Percentiles rank a stretch among this genome's conserved stretches.
Conservation (phyloP, 495 filamentous ascomycete genomes). For the Letharia lupina region DNA sequence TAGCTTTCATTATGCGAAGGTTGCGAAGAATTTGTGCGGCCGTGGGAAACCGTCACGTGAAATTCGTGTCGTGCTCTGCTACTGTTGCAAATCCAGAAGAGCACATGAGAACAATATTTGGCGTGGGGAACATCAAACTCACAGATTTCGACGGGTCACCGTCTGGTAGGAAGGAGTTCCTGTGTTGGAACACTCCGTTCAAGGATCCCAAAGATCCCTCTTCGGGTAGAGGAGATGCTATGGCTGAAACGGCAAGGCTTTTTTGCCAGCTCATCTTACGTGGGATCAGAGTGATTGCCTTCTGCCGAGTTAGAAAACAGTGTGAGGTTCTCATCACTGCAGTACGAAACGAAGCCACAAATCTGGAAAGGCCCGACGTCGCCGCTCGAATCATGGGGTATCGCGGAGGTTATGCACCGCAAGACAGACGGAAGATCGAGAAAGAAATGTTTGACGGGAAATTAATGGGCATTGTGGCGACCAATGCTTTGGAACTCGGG, state of each 20-base stretch:
- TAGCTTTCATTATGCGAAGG: slow-evolving; percentile 90
- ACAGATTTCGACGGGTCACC: slow-evolving; percentile 91
- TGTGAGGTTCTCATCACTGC: slow-evolving; percentile 81
- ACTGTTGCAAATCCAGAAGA: slow-evolving; percentile 90
- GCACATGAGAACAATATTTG: slow-evolving; percentile 91
- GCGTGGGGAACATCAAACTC: slow-evolving; percentile 67
- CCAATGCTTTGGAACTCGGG: slow-evolving; percentile 84
- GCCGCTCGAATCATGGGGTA: slow-evolving; percentile 86
- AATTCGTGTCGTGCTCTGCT: slow-evolving; percentile 94
- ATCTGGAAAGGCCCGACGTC: slow-evolving; percentile 63
- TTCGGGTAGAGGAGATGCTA: slow-evolving; percentile 74
- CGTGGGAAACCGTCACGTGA: slow-evolving; percentile 78
- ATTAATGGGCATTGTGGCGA: slow-evolving; percentile 87
- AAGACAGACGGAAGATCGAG: slow-evolving; percentile 86
- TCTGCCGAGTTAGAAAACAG: slow-evolving; percentile 76
- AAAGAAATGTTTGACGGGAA: slow-evolving; percentile 96
- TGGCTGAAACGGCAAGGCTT: slow-evolving; percentile 75
- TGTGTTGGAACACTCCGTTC: slow-evolving; percentile 97
- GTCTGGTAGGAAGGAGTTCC: slow-evolving; percentile 85
- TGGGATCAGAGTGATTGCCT: slow-evolving; percentile 89
- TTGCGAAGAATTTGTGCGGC: slow-evolving; percentile 84
- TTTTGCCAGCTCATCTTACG: slow-evolving; percentile 86
- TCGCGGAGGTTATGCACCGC: slow-evolving; percentile 88
- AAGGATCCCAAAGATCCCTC: slow-evolving; percentile 82
- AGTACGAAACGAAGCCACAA: slow-evolving; percentile 65